Evolutionary conservation across 2,329 filamentous ascomycete species (phyloP).

Genomic region (Botrytis aclada): DNA sequence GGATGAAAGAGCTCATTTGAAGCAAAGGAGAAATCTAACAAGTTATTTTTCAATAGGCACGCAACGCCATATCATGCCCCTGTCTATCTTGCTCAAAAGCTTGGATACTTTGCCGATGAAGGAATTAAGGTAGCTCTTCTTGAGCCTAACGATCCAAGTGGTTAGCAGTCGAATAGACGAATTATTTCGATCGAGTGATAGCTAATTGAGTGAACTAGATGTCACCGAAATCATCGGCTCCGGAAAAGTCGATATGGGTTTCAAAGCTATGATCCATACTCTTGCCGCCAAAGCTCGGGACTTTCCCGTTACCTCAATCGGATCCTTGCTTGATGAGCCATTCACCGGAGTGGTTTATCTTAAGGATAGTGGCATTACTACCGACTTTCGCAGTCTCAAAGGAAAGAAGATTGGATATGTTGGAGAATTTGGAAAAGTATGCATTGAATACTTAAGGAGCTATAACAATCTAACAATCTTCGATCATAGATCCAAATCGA

Average conservation of each 20-base stretch:
- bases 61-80: constrained; percentile 79
- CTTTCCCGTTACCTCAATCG: constrained; percentile 71
- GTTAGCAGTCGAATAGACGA: constrained; percentile 41
- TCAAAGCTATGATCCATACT: constrained; percentile 83
- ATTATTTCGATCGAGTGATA: background rate
- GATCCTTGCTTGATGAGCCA: constrained; percentile 73
- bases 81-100: constrained; percentile 72
- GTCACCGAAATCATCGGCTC: constrained; percentile 79
- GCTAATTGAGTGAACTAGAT: constrained; percentile 46
- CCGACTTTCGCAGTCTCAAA: constrained; percentile 71
- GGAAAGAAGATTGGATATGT: constrained; percentile 78
- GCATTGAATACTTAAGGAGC: background rate
- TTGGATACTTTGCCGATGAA: constrained; percentile 72
- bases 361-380: constrained; percentile 69
- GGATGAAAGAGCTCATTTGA: constrained; percentile 7
- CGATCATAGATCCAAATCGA: constrained; percentile 68
- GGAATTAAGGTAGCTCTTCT: constrained; percentile 74
- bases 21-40: constrained; percentile 33
- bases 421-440: constrained; percentile 70
- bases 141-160: constrained; percentile 74
- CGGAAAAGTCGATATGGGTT: constrained; percentile 73
- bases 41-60: constrained; percentile 53
- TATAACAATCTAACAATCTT: background rate
- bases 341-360: constrained; percentile 78
- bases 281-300: constrained; percentile 72